Percentiles rank a stretch among this genome's conserved stretches.
Evolutionary conservation across 1,284 basidiomycete species (phyloP).

Genomic region (Xerocomus cyaneibrunnescens): DNA sequence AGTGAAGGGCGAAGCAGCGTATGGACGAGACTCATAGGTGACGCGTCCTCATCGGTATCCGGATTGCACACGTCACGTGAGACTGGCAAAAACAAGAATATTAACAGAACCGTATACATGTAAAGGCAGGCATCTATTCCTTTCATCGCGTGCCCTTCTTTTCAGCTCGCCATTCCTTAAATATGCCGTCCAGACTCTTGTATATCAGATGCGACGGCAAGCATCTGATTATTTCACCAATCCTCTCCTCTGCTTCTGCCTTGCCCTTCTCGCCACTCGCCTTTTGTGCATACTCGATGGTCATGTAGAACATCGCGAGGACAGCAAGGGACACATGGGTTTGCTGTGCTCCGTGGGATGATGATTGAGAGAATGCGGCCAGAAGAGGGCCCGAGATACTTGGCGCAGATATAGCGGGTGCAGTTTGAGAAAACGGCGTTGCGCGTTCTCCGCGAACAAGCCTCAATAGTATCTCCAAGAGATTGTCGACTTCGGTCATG

Average conservation of each 20-base stretch:
- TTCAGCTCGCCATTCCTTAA: conserved; percentile 85
- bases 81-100: conserved; percentile 1
- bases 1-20: conserved; percentile 18
- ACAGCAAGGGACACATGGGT: conserved; percentile 92
- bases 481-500: conserved; percentile 80
- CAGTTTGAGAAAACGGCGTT: conserved; percentile 61
- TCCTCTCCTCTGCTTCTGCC: conserved; percentile 70
- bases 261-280: conserved; percentile 66
- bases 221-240: conserved; percentile 86
- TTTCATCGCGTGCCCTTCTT: conserved; percentile 61
- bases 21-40: conserved; percentile 20
- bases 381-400: conserved; percentile 63
- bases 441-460: conserved; percentile 87
- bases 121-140: conserved; percentile 11
- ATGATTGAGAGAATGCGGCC: conserved; percentile 68
- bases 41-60: conserved; percentile 30
- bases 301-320: conserved; percentile 84
- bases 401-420: conserved; percentile 57
- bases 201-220: conserved; percentile 83
- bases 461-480: conserved; percentile 87
- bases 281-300: conserved; percentile 76
- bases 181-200: conserved; percentile 89
- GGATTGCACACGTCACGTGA: conserved; percentile 25
- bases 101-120: conserved; percentile 5
- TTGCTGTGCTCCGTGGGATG: conserved; percentile 83